Evolutionary conservation across 371 early-diverging fungal genomes (phyloP), one percentile per base, ranked within the genome.

Genomic region (Rhizopus delemar): DNA sequence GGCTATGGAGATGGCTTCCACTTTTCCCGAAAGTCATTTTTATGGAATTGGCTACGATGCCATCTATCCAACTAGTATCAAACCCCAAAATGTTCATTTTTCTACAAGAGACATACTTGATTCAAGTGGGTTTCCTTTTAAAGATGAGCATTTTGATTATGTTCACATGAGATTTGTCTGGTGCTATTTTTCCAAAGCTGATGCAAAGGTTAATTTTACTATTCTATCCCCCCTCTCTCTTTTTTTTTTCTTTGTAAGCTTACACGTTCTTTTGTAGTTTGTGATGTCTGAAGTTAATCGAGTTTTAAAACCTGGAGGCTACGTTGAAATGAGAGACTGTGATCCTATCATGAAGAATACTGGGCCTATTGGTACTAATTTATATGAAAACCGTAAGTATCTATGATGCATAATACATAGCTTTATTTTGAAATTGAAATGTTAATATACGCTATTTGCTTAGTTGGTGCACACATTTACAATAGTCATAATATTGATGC

Each of bases 221-320:
- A 9, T 13, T 35, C 32, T 32, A 6, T n/a, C 41, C 12, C 8
- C 16, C 3, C 28, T 22, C 22, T 22, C 2, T 22, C 2, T 22
- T 22, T 22, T 22, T 22, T 2, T 22, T 22, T 22, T 2, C 22
- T 22, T 22, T 22, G 2, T 22, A 22, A 22, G 22, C 22, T 22
- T 22, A 22, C 22, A 22, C 22, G 0, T 22, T 22, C 22, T 12
- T 13, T 49, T 52, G 46, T 57, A 64, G 68, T 55, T 38, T 29
- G 38, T 70, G 9, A 57, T 73, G 33, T 67, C 65, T 15, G 67
- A 67, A 41, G 62, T 71, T 11, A 45, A 57, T 35, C 60, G 85
- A 11, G 65, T 82, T 1, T 53, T 85, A 11, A 85, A 85, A 51
- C 85, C 85, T 29, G 85, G 83, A 22, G 85, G 82, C 3, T 80